phyloP scores from a whole-genome alignment of 2,329 filamentous ascomycete genomes.

The Shiraia sp. region DNA sequence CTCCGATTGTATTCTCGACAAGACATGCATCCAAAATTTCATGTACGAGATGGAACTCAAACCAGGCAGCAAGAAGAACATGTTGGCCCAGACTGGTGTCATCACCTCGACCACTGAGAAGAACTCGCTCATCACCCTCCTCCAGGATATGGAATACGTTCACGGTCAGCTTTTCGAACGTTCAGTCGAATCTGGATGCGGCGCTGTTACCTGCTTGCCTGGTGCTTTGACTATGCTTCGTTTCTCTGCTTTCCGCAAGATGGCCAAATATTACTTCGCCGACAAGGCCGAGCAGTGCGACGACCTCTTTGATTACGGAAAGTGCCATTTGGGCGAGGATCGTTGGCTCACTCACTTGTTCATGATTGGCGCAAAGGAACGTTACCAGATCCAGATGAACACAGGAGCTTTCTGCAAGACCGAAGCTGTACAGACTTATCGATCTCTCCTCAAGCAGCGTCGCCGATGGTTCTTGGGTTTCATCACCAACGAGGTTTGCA shows the following conservation, averaged over 20 bases:
- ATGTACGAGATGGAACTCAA: conserved; percentile 99
- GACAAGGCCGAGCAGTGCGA: conserved; percentile 95
- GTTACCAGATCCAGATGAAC: conserved; percentile 97
- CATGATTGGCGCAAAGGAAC: conserved; percentile 94
- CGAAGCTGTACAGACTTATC: conserved; percentile 88
- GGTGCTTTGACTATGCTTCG: conserved; percentile 94
- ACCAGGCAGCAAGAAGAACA: conserved; percentile 86
- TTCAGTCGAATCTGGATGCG: conserved; percentile 91
- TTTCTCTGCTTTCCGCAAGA: conserved; percentile 92
- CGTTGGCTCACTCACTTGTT: conserved; percentile 97
- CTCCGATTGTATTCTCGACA: conserved; percentile 92
- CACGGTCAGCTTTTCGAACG: conserved; percentile 96
- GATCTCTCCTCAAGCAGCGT: conserved; percentile 87
- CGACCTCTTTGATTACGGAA: conserved; percentile 94
- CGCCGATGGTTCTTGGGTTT: conserved; percentile 96
- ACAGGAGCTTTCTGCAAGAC: conserved; percentile 98
- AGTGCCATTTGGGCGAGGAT: conserved; percentile 93
- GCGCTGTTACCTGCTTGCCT: conserved; percentile 90
- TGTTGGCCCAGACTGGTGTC: conserved; percentile 96
- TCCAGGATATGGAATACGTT: conserved; percentile 98
- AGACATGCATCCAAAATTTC: conserved; percentile 92
- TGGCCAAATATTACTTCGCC: conserved; percentile 98
- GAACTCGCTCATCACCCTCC: conserved; percentile 83
- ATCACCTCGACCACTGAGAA: conserved; percentile 93
- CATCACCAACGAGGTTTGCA: conserved; percentile 97